Base-by-base conservation (phyloP, 768 basidiomycete genomes). In the Lentinula lateritia region DNA sequence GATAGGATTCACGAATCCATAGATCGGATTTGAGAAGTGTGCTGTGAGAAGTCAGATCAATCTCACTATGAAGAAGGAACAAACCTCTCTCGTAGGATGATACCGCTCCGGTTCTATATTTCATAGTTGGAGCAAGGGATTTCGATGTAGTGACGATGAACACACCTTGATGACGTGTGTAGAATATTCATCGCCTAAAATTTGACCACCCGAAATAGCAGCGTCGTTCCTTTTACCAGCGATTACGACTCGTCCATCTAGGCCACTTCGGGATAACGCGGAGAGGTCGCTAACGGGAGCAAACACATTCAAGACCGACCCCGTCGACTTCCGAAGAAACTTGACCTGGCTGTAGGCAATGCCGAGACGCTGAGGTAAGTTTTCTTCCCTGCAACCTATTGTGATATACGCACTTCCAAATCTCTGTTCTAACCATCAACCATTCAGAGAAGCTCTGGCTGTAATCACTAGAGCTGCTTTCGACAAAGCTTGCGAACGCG, bases 101-200 rank as follows among this genome's bases (percentile, higher is more conserved):
- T 93, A 0, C 97, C 97, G 62, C 86, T 89, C 10, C 97, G 90
- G 69, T 95, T 91, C 87, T 95, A 67, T 52, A 45, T 18, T 34
- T 50, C 32, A 38, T 13, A 50, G 56, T 46, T 56, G 36, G 16
- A 15, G 32, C 34, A 50, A 28, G n/a, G 2, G 56, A 48, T 1
- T 12, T 20, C 45, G 15, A 38, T 50, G 16, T 42, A 54, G 9
- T n/a, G 32, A 43, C 2, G 46, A 8, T 54, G 28, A 20, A 58
- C 79, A 34, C 61, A 91, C 92, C 80, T 90, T 90, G 36, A 99
- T 86, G 50, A 98, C 93, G 70, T 95, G 92, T 45, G 92, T 90
- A 2, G 93, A 93, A 77, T 93, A 98, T 71, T 99, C 97, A 69
- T 98, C 95, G 5, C 94, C 96, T 1, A 95, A 77, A 48, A 97